Conservation (phyloP, 2,329 filamentous ascomycete genomes). For the Trichophyton verrucosum region DNA sequence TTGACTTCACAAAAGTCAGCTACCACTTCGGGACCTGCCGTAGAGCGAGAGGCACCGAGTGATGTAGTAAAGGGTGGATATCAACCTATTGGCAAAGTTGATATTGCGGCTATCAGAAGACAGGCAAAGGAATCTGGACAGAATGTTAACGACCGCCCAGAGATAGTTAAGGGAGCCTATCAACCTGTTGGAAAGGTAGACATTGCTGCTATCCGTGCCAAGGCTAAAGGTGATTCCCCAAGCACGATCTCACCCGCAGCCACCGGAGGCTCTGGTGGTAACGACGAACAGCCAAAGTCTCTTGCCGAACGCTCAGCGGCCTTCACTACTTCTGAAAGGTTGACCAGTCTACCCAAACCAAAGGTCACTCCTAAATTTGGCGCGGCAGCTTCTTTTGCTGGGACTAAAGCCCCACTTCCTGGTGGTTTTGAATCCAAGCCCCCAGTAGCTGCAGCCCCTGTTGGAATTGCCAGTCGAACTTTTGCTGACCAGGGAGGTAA, state of each 20-base stretch:
- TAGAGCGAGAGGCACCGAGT: slow-evolving; percentile 40
- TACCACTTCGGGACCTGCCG: slow-evolving; percentile 23
- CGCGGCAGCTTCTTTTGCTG: slow-evolving; percentile 57
- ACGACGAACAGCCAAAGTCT: slow-evolving; percentile 44
- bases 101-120: slow-evolving; percentile 79
- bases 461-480: slow-evolving; percentile 75
- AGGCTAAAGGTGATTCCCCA: slow-evolving; percentile 45
- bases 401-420: slow-evolving; percentile 80
- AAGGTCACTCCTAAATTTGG: slow-evolving; percentile 88
- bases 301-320: slow-evolving; percentile 65
- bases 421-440: slow-evolving; percentile 52
- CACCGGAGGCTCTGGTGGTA: slow-evolving; percentile 33
- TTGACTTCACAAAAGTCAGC: slow-evolving; percentile 62
- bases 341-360: slow-evolving; percentile 83
- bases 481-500: slow-evolving; percentile 94
- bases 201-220: slow-evolving; percentile 82
- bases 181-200: slow-evolving; percentile 94
- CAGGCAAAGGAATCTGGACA: slow-evolving; percentile 50
- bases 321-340: slow-evolving; percentile 61
- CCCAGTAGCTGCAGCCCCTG: slow-evolving; percentile 45
- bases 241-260: slow-evolving; percentile 32
- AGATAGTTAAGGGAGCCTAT: slow-evolving; percentile 81
- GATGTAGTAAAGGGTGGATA: slow-evolving; percentile 78
- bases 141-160: slow-evolving; percentile 60
- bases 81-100: slow-evolving; percentile 92